Conservation (phyloP, 805 yeast species). For the Saccharomycopsis selenospora region DNA sequence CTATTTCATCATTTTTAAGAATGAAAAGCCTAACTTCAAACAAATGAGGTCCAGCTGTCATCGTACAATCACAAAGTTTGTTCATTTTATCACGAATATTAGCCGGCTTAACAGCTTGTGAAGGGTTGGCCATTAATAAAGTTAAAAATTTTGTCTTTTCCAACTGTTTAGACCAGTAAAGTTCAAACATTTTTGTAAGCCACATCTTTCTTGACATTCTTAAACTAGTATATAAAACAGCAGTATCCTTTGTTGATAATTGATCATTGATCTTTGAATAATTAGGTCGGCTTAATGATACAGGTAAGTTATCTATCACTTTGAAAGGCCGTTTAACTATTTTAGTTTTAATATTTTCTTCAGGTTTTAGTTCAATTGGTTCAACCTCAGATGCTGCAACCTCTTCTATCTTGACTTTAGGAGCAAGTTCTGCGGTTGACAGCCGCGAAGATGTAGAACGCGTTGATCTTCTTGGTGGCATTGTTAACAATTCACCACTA, state of each 20-base stretch:
- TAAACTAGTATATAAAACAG: slow-evolving; percentile 62
- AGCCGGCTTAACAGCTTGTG: slow-evolving; percentile 19
- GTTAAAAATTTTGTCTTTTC: slow-evolving; percentile 23
- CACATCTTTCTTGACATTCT: slow-evolving; percentile 65
- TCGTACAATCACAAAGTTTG: slow-evolving; percentile 68
- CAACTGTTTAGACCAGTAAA: slow-evolving; percentile 74
- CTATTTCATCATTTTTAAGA: slow-evolving; percentile 73
- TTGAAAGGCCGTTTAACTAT: slow-evolving; percentile 46
- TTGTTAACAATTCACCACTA: background rate
- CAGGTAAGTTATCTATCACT: slow-evolving; percentile 57
- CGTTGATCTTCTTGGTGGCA: slow-evolving; percentile 4
- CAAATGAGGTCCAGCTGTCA: slow-evolving; percentile 76
- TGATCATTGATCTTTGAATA: slow-evolving; percentile 57
- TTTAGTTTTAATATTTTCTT: background rate
- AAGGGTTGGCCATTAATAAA: slow-evolving; percentile 30
- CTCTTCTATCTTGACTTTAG: background rate
- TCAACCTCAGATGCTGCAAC: background rate
- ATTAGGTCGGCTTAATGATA: slow-evolving; percentile 58
- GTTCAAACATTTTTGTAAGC: slow-evolving; percentile 57
- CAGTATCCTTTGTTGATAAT: slow-evolving; percentile 63
- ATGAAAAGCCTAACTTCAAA: slow-evolving; percentile 74
- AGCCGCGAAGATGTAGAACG: background rate
- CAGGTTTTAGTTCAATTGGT: background rate
- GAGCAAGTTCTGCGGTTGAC: no score
- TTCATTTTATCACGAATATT: slow-evolving; percentile 82